Evolutionary conservation across 208 protist genomes (phyloP), one percentile per base, ranked within the genome.

Genomic region (Angomonas ambiguus): DNA sequence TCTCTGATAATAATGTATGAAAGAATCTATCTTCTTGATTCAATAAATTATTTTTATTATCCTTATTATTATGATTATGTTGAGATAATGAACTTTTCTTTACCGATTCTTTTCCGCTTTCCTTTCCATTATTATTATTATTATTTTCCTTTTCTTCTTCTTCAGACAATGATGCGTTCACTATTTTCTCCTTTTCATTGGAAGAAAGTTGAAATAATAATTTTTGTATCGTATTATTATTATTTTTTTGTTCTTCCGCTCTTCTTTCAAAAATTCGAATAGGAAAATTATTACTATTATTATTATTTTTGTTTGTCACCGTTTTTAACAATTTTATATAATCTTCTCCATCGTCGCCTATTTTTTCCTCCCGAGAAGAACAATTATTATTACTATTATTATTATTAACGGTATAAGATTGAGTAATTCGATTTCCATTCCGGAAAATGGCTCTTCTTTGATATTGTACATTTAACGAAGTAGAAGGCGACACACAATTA

Each of bases 1-100:
- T n/a, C n/a, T n/a, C n/a, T n/a, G 38, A 45, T n/a, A 45, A n/a
- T 45, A 45, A 45, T 45, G 38, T 45, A n/a, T 45, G 38, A 45
- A 45, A 45, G 38, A 45, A n/a, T 8, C 8, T n/a, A 45, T 45
- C 16, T 45, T 45, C 38, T 45, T 45, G 8, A n/a, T 45, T 45
- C 8, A n/a, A 16, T n/a, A n/a, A n/a, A 45, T 45, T 45, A 45
- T 45, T 45, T n/a, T 45, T 45, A 45, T 45, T 45, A 45, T 45
- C 16, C 16, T 45, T 16, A 45, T n/a, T 45, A 45, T 45, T 45
- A n/a, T 45, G 38, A 45, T n/a, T 45, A 45, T n/a, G n/a, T n/a
- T n/a, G n/a, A n/a, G n/a, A n/a, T n/a, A n/a, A n/a, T n/a, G n/a
- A n/a, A n/a, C n/a, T n/a, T n/a, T n/a, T n/a, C n/a, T n/a, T n/a